Percentiles rank a stretch among this genome's conserved stretches.
Conservation (phyloP, 805 yeast species). For the Starmerella floris region DNA sequence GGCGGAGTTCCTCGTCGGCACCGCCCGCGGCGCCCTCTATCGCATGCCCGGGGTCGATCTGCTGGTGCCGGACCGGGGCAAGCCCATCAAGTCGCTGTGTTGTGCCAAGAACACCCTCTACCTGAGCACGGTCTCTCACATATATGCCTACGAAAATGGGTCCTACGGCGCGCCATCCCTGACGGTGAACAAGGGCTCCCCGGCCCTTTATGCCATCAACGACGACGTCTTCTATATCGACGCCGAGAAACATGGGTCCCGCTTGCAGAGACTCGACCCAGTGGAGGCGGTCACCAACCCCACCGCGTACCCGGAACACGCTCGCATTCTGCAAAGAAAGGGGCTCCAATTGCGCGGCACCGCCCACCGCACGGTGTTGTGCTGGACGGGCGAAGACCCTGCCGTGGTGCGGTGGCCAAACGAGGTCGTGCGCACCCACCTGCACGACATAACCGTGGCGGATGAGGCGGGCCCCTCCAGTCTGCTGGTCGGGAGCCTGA, state of each 20-base stretch:
- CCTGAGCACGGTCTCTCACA: background rate
- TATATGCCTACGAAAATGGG: background rate
- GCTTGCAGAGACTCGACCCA: background rate
- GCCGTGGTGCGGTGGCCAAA: slow-evolving; percentile 7
- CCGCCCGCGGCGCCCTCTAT: slow-evolving; percentile 12
- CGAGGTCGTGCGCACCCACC: background rate
- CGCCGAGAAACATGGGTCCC: background rate
- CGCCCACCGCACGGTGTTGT: background rate
- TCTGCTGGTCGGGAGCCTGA: slow-evolving; percentile 10
- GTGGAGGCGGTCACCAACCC: background rate
- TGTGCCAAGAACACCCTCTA: background rate
- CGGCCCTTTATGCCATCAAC: background rate
- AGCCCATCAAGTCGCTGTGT: slow-evolving; percentile 2
- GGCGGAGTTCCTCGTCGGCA: slow-evolving; percentile 20
- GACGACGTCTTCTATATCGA: background rate
- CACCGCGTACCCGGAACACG: background rate
- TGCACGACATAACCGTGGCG: slow-evolving; percentile 7
- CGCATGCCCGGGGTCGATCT: slow-evolving; percentile 9
- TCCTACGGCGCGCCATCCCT: background rate
- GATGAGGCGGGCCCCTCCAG: background rate
- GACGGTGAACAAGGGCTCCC: background rate
- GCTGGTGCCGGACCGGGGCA: background rate
- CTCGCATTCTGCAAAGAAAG: background rate
- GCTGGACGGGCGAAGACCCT: slow-evolving; percentile 9
- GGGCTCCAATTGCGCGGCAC: background rate